phyloP scores from a whole-genome alignment of 106 monocot genomes.

The Iris macrosiphon region DNA sequence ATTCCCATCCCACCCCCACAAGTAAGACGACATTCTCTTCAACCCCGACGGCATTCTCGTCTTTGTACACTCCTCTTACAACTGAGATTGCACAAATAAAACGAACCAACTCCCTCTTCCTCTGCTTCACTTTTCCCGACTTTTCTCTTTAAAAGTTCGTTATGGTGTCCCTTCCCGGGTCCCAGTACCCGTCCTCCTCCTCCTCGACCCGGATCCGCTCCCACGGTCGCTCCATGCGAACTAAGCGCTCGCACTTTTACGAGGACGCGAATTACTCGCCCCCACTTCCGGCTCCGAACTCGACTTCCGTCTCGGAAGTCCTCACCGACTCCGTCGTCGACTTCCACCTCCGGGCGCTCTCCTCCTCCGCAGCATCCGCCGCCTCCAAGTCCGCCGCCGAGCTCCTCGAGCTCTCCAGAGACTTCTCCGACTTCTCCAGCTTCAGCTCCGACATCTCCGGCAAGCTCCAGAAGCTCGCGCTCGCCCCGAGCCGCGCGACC shows the following conservation, averaged over 20 bases:
- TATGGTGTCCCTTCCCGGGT: slow-evolving; percentile 33
- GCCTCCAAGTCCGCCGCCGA: slow-evolving; percentile 13
- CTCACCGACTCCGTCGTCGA: slow-evolving; percentile 70
- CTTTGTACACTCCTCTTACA: neutral
- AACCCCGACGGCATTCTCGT: neutral
- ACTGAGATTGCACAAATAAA: neutral
- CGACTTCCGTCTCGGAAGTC: slow-evolving; percentile 18
- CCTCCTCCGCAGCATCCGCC: slow-evolving; percentile 6
- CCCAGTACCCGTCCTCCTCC: slow-evolving; percentile 14
- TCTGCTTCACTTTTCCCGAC: no score
- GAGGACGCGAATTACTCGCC: slow-evolving; percentile 2
- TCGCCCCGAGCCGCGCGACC: neutral
- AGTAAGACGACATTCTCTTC: no score
- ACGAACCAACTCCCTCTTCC: neutral
- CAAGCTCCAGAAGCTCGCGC: slow-evolving; percentile 27
- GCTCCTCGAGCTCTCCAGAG: slow-evolving; percentile 38
- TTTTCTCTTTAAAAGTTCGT: no score
- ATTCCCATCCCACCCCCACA: no score
- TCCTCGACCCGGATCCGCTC: slow-evolving; percentile 17
- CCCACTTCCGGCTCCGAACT: neutral
- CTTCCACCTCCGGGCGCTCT: slow-evolving; percentile 47
- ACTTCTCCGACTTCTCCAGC: slow-evolving; percentile 45
- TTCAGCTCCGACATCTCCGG: slow-evolving; percentile 52
- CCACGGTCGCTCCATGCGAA: slow-evolving; percentile 47
- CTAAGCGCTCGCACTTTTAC: slow-evolving; percentile 36